These are phyloP conservation scores for Cicer cuneatum DNA, from an alignment of 306 rosid genomes.

Conservation along the genomic window DNA sequence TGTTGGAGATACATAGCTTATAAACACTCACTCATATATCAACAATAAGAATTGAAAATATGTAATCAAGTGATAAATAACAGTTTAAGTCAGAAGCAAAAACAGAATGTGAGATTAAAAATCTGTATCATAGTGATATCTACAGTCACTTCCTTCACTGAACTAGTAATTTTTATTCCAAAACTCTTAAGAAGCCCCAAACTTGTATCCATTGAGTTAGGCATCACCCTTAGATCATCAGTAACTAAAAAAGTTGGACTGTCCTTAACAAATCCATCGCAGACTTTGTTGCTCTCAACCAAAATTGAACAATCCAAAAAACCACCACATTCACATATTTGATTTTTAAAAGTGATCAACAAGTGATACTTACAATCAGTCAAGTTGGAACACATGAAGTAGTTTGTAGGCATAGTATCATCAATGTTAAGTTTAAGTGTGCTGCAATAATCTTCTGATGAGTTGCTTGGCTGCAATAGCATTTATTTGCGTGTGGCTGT, in stretches of 20 bases:
- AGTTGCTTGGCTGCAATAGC: constrained; percentile 1
- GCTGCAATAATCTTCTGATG: neutral
- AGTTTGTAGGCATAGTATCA: neutral
- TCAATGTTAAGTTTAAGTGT: neutral
- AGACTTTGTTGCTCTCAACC: neutral
- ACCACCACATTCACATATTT: neutral
- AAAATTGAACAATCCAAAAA: neutral
- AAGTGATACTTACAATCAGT: neutral
- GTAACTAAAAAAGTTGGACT: neutral
- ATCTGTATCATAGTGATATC: constrained; percentile 1
- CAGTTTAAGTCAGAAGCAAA: neutral
- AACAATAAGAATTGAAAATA: neutral
- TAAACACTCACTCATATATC: neutral
- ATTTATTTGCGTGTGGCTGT: neutral
- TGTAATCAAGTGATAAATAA: neutral
- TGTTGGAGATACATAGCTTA: too few relatives aligned
- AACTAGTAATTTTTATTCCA: neutral
- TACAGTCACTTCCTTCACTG: neutral
- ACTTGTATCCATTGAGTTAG: neutral
- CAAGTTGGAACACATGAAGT: neutral
- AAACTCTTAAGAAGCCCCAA: neutral
- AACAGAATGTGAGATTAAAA: neutral
- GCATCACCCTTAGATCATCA: neutral
- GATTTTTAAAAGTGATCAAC: neutral
- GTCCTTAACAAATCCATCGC: neutral